Evolutionary conservation across 2,329 filamentous ascomycete species (phyloP), one percentile per base, ranked within the genome.

Genomic region (Myriosclerotinia scirpicola): DNA sequence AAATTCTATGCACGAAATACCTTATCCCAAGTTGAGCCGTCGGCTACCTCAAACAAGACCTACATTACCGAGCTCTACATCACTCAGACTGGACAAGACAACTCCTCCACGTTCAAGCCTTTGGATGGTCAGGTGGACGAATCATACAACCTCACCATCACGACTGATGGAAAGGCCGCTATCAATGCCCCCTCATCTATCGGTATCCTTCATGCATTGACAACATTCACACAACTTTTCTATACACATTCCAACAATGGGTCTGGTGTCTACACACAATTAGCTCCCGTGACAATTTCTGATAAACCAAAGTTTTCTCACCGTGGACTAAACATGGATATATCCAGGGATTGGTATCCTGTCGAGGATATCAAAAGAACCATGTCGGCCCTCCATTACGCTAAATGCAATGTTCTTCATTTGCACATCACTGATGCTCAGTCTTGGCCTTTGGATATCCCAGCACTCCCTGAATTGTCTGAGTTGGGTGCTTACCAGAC

Each of bases 391-490:
- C 79, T 90, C 70, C 81, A 90, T 1, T 92, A 87, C 84, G 92
- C 88, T 80, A 95, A 96, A 80, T 84, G 95, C 81, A 95, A 95
- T 79, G 83, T 87, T 7, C 82, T 96, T 66, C 92, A 95, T 78
- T 81, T 94, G 64, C 92, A 96, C 80, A 83, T 89, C 67, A 95
- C 91, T 5, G 92, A 96, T 77, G 87, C 89, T 20, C 92, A 96
- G 77, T 91, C 91, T 5, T 96, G 92, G 90, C 92, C 92, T 0
- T 81, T 96, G 34, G 91, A 92, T 71, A 88, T 96, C 60, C 90
- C 91, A 0, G 78, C 89, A 2, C 78, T 96, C 69, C 90, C 92
- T 4, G 84, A 89, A 67, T 81, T 96, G 2, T 83, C 91, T 3
- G 78, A 82, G 63, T 88, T 91, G 76, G 92, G 92, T 46, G 89